These are phyloP conservation scores for Claviceps spartinae DNA, from an alignment of 2,329 filamentous ascomycete species.

Conservation along the genomic window DNA sequence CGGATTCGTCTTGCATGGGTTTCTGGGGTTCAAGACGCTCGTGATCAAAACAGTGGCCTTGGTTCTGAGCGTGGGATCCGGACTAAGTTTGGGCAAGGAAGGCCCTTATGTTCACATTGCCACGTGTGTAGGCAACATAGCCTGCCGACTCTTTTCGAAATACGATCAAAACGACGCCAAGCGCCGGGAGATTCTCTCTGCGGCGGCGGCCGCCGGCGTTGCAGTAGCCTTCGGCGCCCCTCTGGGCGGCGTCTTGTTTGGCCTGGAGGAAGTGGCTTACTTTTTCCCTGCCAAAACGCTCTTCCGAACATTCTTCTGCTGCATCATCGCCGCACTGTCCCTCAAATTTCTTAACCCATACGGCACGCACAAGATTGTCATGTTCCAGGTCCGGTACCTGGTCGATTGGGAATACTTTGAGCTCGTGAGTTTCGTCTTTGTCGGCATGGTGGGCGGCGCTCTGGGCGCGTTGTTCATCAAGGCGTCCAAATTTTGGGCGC, in stretches of 20 bases:
- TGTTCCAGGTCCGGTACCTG: slow-evolving; percentile 86
- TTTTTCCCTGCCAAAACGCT: slow-evolving; percentile 97
- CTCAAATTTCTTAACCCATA: slow-evolving; percentile 95
- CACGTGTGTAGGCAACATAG: slow-evolving; percentile 88
- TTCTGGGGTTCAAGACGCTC: slow-evolving; percentile 77
- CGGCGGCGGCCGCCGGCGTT: slow-evolving; percentile 80
- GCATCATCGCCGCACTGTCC: slow-evolving; percentile 80
- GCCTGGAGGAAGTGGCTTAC: slow-evolving; percentile 88
- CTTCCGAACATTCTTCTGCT: slow-evolving; percentile 96
- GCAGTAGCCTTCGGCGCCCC: slow-evolving; percentile 91
- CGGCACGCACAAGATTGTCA: slow-evolving; percentile 88
- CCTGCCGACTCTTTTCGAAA: slow-evolving; percentile 84
- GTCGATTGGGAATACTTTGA: slow-evolving; percentile 93
- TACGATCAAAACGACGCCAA: slow-evolving; percentile 93
- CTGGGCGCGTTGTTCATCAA: slow-evolving; percentile 93
- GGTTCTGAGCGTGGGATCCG: slow-evolving; percentile 80
- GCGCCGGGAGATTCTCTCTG: slow-evolving; percentile 82
- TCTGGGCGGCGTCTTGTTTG: slow-evolving; percentile 76
- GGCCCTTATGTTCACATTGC: slow-evolving; percentile 96
- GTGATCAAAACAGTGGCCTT: slow-evolving; percentile 73
- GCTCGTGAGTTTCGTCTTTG: slow-evolving; percentile 68
- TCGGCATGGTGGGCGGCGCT: slow-evolving; percentile 74
- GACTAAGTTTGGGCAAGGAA: slow-evolving; percentile 87
- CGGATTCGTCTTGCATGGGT: slow-evolving; percentile 92
- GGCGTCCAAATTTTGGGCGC: slow-evolving; percentile 79